phyloP scores from a whole-genome alignment of 805 yeast genomes.

The Kockiozyma suomiensis region DNA sequence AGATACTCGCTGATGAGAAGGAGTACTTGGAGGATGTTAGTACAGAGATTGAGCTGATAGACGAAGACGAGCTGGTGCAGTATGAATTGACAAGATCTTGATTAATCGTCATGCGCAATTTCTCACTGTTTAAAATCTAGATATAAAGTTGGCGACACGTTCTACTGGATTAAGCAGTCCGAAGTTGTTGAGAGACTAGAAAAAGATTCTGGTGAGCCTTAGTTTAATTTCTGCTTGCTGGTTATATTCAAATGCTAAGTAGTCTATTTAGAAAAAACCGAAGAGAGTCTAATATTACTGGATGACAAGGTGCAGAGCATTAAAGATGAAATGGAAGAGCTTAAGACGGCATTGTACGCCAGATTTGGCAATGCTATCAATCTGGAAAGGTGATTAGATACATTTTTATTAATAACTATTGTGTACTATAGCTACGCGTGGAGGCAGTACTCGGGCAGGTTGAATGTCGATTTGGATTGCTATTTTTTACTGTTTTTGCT shows the following conservation, averaged over 20 bases:
- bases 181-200: constrained; percentile 73
- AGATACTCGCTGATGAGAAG: constrained; percentile 63
- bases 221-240: no score
- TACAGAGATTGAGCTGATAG: constrained; percentile 82
- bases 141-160: constrained; percentile 79
- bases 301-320: constrained; percentile 54
- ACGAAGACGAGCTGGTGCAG: constrained; percentile 51
- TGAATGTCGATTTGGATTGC: no score
- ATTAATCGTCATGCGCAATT: neutral
- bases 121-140: constrained; percentile 1
- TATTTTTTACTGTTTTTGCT: no score
- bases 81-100: constrained; percentile 5
- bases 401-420: neutral
- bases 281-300: constrained; percentile 50
- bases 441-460: no score
- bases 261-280: constrained; percentile 46
- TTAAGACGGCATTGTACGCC: constrained; percentile 78
- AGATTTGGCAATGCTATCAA: constrained; percentile 90
- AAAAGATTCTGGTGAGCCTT: constrained; percentile 49
- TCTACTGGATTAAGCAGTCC: constrained; percentile 66
- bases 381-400: constrained; percentile 55
- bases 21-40: constrained; percentile 87
- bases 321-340: constrained; percentile 56
- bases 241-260: neutral
- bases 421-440: neutral